Evolutionary conservation across 1,139 yeast genomes (phyloP).

Genomic region (Hyphopichia pseudoburtonii): DNA sequence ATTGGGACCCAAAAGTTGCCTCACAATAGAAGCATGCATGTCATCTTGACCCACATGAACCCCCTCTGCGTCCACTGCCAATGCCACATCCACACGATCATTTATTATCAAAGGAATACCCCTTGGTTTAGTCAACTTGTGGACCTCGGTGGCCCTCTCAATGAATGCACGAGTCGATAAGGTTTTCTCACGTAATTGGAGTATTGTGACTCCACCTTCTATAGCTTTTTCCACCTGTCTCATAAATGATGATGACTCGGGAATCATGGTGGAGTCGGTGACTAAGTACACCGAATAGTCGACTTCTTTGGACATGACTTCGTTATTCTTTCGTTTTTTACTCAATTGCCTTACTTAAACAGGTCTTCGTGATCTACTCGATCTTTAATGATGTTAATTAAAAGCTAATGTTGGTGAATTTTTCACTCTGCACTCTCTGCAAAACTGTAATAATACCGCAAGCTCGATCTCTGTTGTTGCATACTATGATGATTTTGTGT

Average conservation of each 20-base stretch:
- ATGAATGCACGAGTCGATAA: constrained; percentile 70
- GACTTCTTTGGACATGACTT: too few species aligned
- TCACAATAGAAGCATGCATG: constrained; percentile 62
- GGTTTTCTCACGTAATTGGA: constrained; percentile 82
- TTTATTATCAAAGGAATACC: constrained; percentile 81
- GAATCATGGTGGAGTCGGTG: constrained; percentile 78
- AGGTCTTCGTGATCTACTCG: too few species aligned
- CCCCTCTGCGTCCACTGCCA: constrained; percentile 89
- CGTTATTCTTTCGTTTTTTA: too few species aligned
- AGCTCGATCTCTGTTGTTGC: too few species aligned
- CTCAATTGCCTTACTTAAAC: too few species aligned
- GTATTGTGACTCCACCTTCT: constrained; percentile 71
- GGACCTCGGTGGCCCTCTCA: constrained; percentile 59
- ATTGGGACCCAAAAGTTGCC: constrained; percentile 66
- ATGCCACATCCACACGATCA: constrained; percentile 85
- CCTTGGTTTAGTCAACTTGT: constrained; percentile 55
- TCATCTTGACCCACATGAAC: constrained; percentile 95
- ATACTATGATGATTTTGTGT: too few species aligned
- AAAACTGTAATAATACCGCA: too few species aligned
- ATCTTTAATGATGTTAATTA: too few species aligned
- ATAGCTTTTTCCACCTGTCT: constrained; percentile 64
- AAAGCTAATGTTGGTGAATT: too few species aligned
- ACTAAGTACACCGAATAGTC: constrained; percentile 77
- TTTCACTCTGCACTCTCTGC: too few species aligned
- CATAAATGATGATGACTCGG: constrained; percentile 57